Percentiles rank a stretch among this genome's conserved stretches.
These are phyloP conservation scores for Colletotrichum agaves DNA, from an alignment of 2,329 filamentous ascomycete genomes.

Conservation along the genomic window DNA sequence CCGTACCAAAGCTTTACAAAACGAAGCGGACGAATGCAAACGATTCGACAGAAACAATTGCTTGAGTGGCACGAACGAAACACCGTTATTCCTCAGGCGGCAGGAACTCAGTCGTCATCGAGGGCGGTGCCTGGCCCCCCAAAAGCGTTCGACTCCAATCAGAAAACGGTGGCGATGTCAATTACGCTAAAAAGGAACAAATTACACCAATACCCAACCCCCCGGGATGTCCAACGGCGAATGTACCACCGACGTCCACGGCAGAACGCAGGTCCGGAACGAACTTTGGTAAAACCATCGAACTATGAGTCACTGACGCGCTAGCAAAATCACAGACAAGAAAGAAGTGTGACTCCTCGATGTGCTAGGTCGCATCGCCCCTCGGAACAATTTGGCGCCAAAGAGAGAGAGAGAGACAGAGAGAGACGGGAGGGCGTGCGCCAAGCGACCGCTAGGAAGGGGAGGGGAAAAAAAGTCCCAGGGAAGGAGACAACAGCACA, in stretches of 20 bases:
- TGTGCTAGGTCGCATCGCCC: no score
- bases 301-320: no score
- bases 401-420: not conserved
- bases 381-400: no score
- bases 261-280: not conserved
- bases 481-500: not conserved
- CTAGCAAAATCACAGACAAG: no score
- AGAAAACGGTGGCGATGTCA: not conserved
- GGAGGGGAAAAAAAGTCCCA: no score
- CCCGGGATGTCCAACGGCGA: no score
- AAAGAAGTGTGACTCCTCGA: not conserved
- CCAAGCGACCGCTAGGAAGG: not conserved
- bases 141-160: not conserved
- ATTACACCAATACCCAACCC: not conserved
- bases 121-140: conserved; percentile 10
- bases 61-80: not conserved
- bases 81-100: not conserved
- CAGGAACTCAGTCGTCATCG: not conserved
- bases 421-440: not conserved
- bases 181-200: not conserved
- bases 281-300: not conserved
- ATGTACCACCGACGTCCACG: not conserved
- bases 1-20: not conserved
- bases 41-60: not conserved
- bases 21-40: not conserved